Conservation (phyloP, 331 rosid genomes). For the Cydonia oblonga region DNA sequence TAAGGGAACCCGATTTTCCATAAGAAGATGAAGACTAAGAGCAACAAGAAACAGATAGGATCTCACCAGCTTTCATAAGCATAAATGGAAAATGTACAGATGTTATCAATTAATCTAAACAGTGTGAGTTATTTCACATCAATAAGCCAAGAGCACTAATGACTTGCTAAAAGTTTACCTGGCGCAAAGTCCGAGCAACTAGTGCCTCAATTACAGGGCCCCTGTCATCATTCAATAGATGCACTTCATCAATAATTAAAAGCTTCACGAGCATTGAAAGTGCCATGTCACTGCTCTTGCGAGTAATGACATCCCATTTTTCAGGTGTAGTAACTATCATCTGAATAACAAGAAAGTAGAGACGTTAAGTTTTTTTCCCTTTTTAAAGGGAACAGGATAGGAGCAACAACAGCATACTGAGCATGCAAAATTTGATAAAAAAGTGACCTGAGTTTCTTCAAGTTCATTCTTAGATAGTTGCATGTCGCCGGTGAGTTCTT, state of each 20-base stretch:
- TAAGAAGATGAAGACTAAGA: not conserved
- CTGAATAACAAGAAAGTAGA: constrained; percentile 28
- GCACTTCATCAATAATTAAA: constrained; percentile 93
- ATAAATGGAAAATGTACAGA: not conserved
- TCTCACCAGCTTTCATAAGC: not conserved
- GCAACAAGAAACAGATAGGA: not conserved
- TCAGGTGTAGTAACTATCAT: constrained; percentile 99
- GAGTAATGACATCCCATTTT: constrained; percentile 99
- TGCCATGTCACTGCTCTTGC: constrained; percentile 98
- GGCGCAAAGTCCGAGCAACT: constrained; percentile 91
- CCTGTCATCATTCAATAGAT: constrained; percentile 90
- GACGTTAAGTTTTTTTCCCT: constrained; percentile 12
- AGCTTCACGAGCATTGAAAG: constrained; percentile 93
- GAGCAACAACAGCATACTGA: constrained; percentile 6
- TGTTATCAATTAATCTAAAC: constrained; percentile 1
- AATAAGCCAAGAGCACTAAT: not conserved
- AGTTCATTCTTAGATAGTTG: constrained; percentile 89
- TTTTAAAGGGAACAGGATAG: too few species aligned
- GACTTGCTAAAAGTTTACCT: constrained; percentile 39
- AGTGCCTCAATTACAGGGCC: constrained; percentile 98
- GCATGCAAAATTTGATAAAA: constrained; percentile 12
- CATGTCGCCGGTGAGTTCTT: constrained; percentile 98
- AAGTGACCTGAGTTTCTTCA: constrained; percentile 88
- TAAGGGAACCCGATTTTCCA: not conserved
- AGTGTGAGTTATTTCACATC: not conserved